Conservation (phyloP, 1,139 yeast species). For the Candida sanyaensis region DNA sequence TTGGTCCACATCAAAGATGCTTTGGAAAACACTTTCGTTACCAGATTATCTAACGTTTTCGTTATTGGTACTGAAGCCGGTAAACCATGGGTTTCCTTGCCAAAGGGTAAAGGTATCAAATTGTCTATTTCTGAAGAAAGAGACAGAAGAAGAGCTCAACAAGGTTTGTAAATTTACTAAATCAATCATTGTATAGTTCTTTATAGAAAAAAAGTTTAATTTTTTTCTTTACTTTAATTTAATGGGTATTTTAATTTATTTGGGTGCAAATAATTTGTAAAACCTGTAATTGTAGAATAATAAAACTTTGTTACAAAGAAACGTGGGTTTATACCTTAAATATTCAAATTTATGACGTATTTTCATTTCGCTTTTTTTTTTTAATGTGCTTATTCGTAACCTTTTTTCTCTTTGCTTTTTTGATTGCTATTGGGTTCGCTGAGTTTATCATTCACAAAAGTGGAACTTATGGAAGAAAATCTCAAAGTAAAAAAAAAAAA, state of each 20-base stretch:
- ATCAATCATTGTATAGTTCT: background rate
- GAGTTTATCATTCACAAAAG: too few species aligned
- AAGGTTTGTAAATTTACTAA: slow-evolving; percentile 26
- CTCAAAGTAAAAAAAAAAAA: too few species aligned
- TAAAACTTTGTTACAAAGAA: too few species aligned
- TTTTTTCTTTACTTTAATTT: background rate
- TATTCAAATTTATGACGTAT: too few species aligned
- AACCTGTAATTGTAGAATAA: too few species aligned
- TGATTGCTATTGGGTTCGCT: too few species aligned
- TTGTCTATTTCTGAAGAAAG: slow-evolving; percentile 98
- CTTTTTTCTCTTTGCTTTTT: too few species aligned
- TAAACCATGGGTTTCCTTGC: slow-evolving; percentile 96
- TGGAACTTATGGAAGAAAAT: too few species aligned
- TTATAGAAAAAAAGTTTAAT: background rate
- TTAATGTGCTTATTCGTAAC: too few species aligned
- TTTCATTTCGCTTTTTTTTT: too few species aligned
- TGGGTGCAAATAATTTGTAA: background rate
- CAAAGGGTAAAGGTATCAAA: slow-evolving; percentile 99
- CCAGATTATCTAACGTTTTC: slow-evolving; percentile 96
- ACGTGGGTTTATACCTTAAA: background rate
- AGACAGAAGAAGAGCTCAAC: slow-evolving; percentile 95
- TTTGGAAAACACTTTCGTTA: slow-evolving; percentile 96
- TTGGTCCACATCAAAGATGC: slow-evolving; percentile 98
- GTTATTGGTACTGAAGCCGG: slow-evolving; percentile 93
- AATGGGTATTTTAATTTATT: background rate